These are phyloP conservation scores for Wickerhamiella vanderwaltii DNA, from an alignment of 805 yeast species.

Conservation along the genomic window DNA sequence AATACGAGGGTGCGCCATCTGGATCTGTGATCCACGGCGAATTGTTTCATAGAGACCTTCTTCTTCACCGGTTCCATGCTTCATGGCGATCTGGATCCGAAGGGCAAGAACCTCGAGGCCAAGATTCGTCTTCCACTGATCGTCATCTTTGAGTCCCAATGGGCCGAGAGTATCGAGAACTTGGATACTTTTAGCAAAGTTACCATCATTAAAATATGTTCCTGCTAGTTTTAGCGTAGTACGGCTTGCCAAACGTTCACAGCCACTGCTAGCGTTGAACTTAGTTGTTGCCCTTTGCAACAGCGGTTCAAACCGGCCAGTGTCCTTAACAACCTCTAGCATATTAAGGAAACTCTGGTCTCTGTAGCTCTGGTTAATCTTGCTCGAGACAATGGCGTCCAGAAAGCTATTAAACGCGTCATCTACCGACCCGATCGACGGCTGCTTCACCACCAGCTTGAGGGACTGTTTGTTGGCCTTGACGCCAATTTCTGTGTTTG, in stretches of 20 bases:
- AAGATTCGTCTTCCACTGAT: slow-evolving; percentile 20
- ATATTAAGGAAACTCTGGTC: slow-evolving; percentile 29
- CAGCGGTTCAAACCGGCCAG: slow-evolving; percentile 22
- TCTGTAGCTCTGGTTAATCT: slow-evolving; percentile 21
- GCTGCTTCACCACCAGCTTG: slow-evolving; percentile 23
- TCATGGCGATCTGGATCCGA: slow-evolving; percentile 45
- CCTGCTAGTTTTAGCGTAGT: slow-evolving; percentile 26
- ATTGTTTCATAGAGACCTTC: slow-evolving; percentile 40
- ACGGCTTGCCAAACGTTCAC: slow-evolving; percentile 26
- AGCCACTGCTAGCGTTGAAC: slow-evolving; percentile 19
- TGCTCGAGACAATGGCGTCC: slow-evolving; percentile 15
- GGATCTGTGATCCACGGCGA: slow-evolving; percentile 26
- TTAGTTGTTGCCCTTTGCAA: slow-evolving; percentile 22
- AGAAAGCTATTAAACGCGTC: slow-evolving; percentile 20
- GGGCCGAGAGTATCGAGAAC: slow-evolving; percentile 9
- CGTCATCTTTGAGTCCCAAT: slow-evolving; percentile 9
- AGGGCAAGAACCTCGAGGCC: slow-evolving; percentile 54
- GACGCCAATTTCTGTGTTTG: slow-evolving; percentile 24
- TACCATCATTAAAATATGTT: slow-evolving; percentile 22
- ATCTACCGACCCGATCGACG: slow-evolving; percentile 11
- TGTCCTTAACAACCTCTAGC: slow-evolving; percentile 23
- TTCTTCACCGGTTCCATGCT: slow-evolving; percentile 28
- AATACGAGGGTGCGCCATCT: slow-evolving; percentile 60
- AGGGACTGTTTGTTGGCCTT: slow-evolving; percentile 28
- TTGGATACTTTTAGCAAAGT: slow-evolving; percentile 16